Base-by-base conservation (phyloP, 148 eudicot genomes). In the Rhododendron griersonianum region DNA sequence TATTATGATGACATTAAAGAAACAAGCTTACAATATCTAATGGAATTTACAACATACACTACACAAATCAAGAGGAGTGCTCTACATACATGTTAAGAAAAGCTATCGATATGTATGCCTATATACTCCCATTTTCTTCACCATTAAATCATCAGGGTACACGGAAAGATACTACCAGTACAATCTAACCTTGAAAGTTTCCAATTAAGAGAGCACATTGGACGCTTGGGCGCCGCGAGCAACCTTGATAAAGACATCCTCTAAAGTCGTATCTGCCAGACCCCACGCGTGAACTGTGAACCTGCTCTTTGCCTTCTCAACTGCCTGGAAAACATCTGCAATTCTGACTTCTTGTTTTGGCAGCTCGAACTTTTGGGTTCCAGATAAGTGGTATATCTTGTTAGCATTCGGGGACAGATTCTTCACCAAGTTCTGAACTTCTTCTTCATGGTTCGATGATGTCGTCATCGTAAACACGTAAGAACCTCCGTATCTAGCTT, bases 231-330 rank as follows among this genome's bases (percentile, higher is more conserved):
- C 90, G n/a, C 75, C 88, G 39, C 84, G 88, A 23, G 98, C 93
- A 85, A 95, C 95, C 88, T 92, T 95, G 82, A 95, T 95, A 79
- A 94, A 94, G 76, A 94, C 98, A 39, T 94, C 98, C 86, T 94
- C 98, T 23, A 94, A 86, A n/a, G 95, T 93, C 25, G 95, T 94
- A 86, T 94, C 94, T 0, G 94, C 90, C 78, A 94, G 69, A 78
- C 98, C 98, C 98, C 98, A 94, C 6, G 95, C 98, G 14, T 92
- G 89, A 84, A 94, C 92, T 0, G 92, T 84, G 87, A 94, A 92
- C 81, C 88, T 88, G 57, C 87, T 87, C 89, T 93, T 94, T 37
- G 95, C 98, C 19, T 85, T 81, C 89, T 91, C 91, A 9, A 94
- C 93, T 14, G 92, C 93, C 67, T 92, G 84, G 28, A 94, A 94